phyloP scores from a whole-genome alignment of 345 rosid genomes.

The Citrus reticulata region DNA sequence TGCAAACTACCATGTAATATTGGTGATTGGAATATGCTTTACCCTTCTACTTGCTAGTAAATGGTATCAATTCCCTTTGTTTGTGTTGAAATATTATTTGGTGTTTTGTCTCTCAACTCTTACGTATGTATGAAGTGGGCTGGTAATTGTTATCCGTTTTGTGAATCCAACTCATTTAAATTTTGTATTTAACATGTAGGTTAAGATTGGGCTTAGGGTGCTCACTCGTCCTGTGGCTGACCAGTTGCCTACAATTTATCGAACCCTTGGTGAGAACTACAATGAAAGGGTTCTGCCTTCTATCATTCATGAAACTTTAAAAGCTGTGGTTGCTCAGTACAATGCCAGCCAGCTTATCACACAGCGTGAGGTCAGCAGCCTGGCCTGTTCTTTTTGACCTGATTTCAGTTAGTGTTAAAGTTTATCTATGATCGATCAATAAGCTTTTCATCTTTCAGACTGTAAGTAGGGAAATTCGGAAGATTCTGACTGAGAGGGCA shows the following conservation, averaged over 20 bases:
- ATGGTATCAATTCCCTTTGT: no score
- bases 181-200: slow-evolving; percentile 40
- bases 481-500: slow-evolving; percentile 82
- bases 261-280: slow-evolving; percentile 79
- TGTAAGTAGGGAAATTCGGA: slow-evolving; percentile 86
- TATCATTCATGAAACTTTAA: slow-evolving; percentile 82
- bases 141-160: neutral
- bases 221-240: slow-evolving; percentile 82
- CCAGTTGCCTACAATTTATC: slow-evolving; percentile 72
- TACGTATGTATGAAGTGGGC: neutral
- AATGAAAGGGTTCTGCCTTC: slow-evolving; percentile 88
- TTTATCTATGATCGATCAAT: neutral
- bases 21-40: neutral
- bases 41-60: no score
- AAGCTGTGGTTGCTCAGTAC: slow-evolving; percentile 94
- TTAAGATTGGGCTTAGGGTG: slow-evolving; percentile 91
- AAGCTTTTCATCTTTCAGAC: slow-evolving; percentile 31
- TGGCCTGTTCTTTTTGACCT: neutral
- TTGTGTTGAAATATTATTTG: neutral
- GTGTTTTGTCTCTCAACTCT: neutral
- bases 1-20: neutral
- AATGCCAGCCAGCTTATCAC: slow-evolving; percentile 97
- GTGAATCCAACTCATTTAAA: neutral
- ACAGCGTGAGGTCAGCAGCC: slow-evolving; percentile 70
- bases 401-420: neutral